These are phyloP conservation scores for Fraxinus greggii DNA, from an alignment of 305 asterid genomes.

Conservation along the genomic window DNA sequence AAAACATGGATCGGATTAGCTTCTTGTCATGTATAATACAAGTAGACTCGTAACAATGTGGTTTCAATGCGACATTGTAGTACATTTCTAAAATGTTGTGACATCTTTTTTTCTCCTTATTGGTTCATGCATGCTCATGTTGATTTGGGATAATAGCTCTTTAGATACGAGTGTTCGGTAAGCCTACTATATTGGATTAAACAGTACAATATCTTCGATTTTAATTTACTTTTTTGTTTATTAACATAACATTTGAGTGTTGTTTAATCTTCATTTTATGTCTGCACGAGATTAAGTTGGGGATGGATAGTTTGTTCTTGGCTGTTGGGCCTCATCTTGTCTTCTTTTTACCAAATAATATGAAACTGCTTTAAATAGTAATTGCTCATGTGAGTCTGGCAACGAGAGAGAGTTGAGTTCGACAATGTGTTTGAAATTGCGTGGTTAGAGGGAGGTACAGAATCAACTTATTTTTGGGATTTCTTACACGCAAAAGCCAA, in stretches of 20 bases:
- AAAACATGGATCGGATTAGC: not conserved
- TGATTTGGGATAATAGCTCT: not conserved
- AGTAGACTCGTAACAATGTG: not conserved
- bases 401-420: not conserved
- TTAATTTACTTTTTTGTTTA: not conserved
- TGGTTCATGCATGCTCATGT: not conserved
- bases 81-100: not conserved
- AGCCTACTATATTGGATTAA: not conserved
- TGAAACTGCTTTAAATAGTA: not conserved
- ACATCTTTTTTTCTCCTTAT: not conserved
- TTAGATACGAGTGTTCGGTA: not conserved
- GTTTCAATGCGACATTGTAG: not conserved
- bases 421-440: not conserved
- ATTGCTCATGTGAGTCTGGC: not conserved
- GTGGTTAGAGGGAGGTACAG: not conserved
- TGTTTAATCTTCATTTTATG: not conserved
- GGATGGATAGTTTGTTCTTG: not conserved
- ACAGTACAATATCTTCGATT: not conserved
- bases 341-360: not conserved
- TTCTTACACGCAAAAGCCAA: constrained; percentile 24
- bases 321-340: not conserved
- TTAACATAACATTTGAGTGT: not conserved
- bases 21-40: not conserved
- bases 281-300: not conserved
- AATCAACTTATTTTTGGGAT: not conserved